phyloP scores from a whole-genome alignment of 495 filamentous ascomycete genomes.

The Lindgomyces ingoldianus region DNA sequence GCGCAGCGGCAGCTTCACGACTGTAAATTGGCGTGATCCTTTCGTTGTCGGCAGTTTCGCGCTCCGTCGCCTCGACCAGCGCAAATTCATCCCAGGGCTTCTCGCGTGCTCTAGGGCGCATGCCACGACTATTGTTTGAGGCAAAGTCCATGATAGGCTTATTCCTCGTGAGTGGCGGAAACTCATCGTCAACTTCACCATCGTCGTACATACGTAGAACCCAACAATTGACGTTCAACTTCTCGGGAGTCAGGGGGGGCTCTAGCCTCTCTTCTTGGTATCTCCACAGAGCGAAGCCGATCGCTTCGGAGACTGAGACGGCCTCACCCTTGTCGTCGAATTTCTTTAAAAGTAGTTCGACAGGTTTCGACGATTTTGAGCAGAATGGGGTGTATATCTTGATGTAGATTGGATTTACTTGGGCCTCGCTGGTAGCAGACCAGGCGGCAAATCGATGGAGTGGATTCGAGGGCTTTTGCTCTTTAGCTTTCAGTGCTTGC shows the following conservation, averaged over 20 bases:
- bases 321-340: conserved; percentile 67
- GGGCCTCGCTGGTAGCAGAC: conserved; percentile 76
- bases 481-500: conserved; percentile 72
- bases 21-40: conserved; percentile 70
- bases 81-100: conserved; percentile 94
- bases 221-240: conserved; percentile 89
- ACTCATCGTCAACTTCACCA: conserved; percentile 94
- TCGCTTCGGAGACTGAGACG: conserved; percentile 85
- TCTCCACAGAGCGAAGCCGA: conserved; percentile 83
- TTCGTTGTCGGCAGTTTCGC: conserved; percentile 77
- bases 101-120: conserved; percentile 70
- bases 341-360: conserved; percentile 65
- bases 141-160: conserved; percentile 82
- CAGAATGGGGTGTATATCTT: conserved; percentile 89
- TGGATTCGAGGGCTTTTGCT: conserved; percentile 75
- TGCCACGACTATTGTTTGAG: conserved; percentile 79
- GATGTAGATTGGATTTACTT: conserved; percentile 70
- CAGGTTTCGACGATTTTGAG: conserved; percentile 58
- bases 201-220: conserved; percentile 92
- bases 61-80: conserved; percentile 75
- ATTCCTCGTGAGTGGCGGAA: conserved; percentile 79
- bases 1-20: conserved; percentile 53
- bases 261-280: conserved; percentile 80
- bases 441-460: conserved; percentile 84
- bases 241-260: conserved; percentile 66